phyloP scores from a whole-genome alignment of 352 stramenopile genomes.

The Globisporangium uncinulatum region DNA sequence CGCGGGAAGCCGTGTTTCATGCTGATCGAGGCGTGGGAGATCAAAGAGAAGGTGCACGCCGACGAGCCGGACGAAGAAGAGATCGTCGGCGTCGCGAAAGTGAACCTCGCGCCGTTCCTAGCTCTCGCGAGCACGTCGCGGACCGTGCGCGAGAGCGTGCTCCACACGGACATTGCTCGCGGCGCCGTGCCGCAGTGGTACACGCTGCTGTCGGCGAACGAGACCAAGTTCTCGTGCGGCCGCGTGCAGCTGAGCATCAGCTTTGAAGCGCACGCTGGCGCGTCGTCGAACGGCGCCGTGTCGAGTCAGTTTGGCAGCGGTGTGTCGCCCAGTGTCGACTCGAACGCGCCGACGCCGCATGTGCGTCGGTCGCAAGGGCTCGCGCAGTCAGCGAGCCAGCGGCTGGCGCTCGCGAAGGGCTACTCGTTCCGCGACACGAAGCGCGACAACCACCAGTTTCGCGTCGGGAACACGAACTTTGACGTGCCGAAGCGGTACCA shows the following conservation, averaged over 20 bases:
- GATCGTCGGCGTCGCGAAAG: conserved; percentile 78
- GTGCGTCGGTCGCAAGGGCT: conserved; percentile 28
- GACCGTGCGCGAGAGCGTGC: conserved; percentile 74
- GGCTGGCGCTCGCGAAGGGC: conserved; percentile 50
- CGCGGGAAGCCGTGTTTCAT: conserved; percentile 83
- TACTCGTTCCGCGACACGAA: conserved; percentile 81
- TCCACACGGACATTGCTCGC: conserved; percentile 80
- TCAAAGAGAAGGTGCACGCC: conserved; percentile 30
- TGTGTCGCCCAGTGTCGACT: conserved; percentile 36
- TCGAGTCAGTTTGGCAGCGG: conserved; percentile 11
- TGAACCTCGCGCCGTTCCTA: conserved; percentile 85
- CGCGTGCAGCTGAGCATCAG: conserved; percentile 83
- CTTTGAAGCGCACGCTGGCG: conserved; percentile 48
- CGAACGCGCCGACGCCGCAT: conserved; percentile 45
- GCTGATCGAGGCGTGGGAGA: conserved; percentile 82
- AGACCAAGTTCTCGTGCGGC: conserved; percentile 83
- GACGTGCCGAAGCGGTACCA: conserved; percentile 82
- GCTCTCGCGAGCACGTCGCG: conserved; percentile 76
- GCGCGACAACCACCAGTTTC: conserved; percentile 85
- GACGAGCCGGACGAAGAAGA: conserved; percentile 46
- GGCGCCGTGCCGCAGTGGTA: conserved; percentile 85
- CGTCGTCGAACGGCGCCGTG: conserved; percentile 1
- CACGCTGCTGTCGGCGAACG: conserved; percentile 71
- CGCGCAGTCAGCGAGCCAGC: conserved; percentile 51
- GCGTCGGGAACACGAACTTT: conserved; percentile 84